phyloP scores from a whole-genome alignment of 2,329 filamentous ascomycete species.

The Cladosporium sphaerospermum region DNA sequence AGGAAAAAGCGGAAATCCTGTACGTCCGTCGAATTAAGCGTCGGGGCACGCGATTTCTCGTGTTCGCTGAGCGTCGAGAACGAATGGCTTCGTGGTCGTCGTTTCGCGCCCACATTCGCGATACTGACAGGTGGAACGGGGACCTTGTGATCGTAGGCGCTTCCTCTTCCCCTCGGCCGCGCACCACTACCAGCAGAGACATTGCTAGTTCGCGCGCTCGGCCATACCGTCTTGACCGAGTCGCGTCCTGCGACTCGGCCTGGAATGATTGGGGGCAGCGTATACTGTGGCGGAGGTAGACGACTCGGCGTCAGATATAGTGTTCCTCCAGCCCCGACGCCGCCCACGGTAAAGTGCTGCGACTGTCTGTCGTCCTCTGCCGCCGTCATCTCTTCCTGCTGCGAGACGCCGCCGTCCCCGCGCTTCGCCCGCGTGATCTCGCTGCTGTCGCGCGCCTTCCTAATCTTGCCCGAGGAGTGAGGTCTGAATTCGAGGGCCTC shows the following conservation, averaged over 20 bases:
- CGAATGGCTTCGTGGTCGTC: conserved; percentile 57
- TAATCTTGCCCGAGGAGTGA: conserved; percentile 16
- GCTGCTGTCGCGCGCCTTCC: conserved; percentile 18
- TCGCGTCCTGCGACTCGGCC: conserved; percentile 21
- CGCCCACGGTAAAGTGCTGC: conserved; percentile 42
- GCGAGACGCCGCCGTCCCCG: neutral
- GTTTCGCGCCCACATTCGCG: conserved; percentile 17
- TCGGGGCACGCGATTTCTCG: conserved; percentile 44
- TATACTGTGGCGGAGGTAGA: conserved; percentile 16
- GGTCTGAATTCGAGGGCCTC: neutral
- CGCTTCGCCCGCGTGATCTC: conserved; percentile 17
- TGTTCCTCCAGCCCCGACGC: conserved; percentile 41
- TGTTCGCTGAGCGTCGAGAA: conserved; percentile 67
- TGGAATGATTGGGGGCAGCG: conserved; percentile 24
- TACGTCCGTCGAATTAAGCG: conserved; percentile 18
- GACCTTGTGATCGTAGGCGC: conserved; percentile 13
- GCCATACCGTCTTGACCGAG: conserved; percentile 9
- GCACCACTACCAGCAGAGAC: neutral
- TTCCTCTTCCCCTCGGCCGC: neutral
- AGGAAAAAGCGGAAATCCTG: conserved; percentile 23
- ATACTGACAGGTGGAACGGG: conserved; percentile 21
- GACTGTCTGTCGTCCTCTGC: conserved; percentile 19
- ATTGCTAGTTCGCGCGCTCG: conserved; percentile 1
- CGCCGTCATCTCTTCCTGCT: conserved; percentile 4
- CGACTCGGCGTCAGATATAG: conserved; percentile 41